Base-by-base conservation (phyloP, 1,139 yeast species). In the Kazachstania sp. region DNA sequence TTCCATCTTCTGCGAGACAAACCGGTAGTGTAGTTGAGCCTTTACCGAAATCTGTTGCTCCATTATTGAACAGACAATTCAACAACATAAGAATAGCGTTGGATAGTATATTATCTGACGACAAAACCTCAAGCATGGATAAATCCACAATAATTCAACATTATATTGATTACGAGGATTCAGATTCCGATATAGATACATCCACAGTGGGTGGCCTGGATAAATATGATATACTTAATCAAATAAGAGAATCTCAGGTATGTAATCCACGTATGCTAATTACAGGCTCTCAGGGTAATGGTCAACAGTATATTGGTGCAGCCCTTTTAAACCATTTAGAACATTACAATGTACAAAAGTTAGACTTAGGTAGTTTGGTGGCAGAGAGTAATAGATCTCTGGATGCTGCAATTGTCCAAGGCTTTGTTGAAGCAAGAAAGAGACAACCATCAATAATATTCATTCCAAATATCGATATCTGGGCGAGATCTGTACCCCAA, bases 1-100 rank as follows among this genome's bases (percentile, higher is more conserved):
- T 90, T 37, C 98, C 99, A 0, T 87, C 96, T 0, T 85, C 95
- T 50, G 88, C 95, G 1, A 74, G 98, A 52, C 83, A 95, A 0
- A 77, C 94, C 0, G 77, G 92, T 0, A 74, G 81, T 3, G 77
- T 79, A 0, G 82, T 95, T 0, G 75, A 85, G 8, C 95, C 96
- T 3, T 67, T 94, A 37, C 97, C 98, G 0, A 78, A 78, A 9
- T 78, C 79, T 41, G 67, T 92, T 43, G 72, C 71, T 45, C 85
- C 95, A 0, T 65, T 92, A 36, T 68, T 92, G 35, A 67, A 71
- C 19, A 60, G 61, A 0, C 75, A 79, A 43, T 72, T 84, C 41
- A 63, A 68, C 1, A 69, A 67, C 20, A 72, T 86, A 28, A 69
- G 73, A 4, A 45, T 44, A 0, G 78, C 75, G 53, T 63, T 90